These are phyloP conservation scores for Lasiosphaeria hispida DNA, from an alignment of 495 filamentous ascomycete species.

Conservation along the genomic window DNA sequence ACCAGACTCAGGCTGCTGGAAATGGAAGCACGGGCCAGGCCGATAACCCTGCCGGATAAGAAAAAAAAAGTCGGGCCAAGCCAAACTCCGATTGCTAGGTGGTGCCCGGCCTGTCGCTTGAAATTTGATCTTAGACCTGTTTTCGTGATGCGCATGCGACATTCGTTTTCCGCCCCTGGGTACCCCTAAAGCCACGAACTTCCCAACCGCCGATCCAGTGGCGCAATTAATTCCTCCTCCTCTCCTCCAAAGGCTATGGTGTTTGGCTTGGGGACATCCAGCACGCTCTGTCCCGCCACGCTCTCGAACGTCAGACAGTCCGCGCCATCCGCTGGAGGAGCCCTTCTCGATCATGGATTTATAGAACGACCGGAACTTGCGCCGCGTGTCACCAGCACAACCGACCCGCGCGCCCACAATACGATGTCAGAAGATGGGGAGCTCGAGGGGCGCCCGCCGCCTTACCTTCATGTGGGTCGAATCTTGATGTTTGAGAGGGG, in stretches of 20 bases:
- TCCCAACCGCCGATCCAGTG: constrained; percentile 23
- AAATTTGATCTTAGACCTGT: constrained; percentile 23
- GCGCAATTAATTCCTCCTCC: constrained; percentile 19
- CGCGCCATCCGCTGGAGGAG: constrained; percentile 13
- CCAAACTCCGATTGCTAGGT: not conserved
- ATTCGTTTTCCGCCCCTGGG: too few relatives aligned
- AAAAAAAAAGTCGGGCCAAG: constrained; percentile 20
- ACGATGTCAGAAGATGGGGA: constrained; percentile 46
- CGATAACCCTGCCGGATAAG: constrained; percentile 9
- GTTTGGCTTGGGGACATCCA: constrained; percentile 29
- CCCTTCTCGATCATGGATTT: constrained; percentile 39
- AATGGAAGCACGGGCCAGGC: constrained; percentile 17
- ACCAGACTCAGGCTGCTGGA: too few relatives aligned
- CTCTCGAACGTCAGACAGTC: constrained; percentile 16
- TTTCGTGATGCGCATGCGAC: constrained; percentile 11
- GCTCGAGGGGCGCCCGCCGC: constrained; percentile 38
- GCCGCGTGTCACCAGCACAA: constrained; percentile 29
- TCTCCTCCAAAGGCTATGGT: constrained; percentile 28
- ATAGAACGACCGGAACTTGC: constrained; percentile 29
- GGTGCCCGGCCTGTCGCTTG: constrained; percentile 11
- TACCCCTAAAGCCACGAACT: not conserved
- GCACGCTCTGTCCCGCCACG: constrained; percentile 15
- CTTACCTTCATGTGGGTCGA: constrained; percentile 44
- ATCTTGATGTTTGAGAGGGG: not conserved
- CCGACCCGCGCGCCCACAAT: constrained; percentile 28